Conservation (phyloP, 2,329 filamentous ascomycete species). For the Remersonia thermophila region DNA sequence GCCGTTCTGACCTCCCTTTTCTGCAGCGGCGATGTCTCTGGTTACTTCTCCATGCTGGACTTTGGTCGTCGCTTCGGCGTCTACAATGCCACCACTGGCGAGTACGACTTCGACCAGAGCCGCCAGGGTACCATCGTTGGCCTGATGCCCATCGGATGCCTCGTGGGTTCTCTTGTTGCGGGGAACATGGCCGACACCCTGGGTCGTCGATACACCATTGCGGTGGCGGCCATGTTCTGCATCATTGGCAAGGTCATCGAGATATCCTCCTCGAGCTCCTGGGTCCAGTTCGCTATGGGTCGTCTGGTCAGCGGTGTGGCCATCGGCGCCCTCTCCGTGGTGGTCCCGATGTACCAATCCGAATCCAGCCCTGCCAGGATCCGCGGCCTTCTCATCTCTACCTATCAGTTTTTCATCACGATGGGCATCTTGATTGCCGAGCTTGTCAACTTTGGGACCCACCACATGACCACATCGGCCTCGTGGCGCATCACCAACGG, state of each 20-base stretch:
- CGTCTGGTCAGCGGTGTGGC: slow-evolving; percentile 54
- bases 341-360: slow-evolving; percentile 63
- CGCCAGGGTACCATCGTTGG: slow-evolving; percentile 52
- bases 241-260: slow-evolving; percentile 57
- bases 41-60: slow-evolving; percentile 49
- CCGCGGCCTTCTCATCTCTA: slow-evolving; percentile 50
- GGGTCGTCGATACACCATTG: slow-evolving; percentile 51
- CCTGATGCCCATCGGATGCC: slow-evolving; percentile 47
- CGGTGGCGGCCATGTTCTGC: slow-evolving; percentile 47
- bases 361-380: slow-evolving; percentile 57
- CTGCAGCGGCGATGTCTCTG: slow-evolving; percentile 44
- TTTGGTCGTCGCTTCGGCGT: slow-evolving; percentile 43
- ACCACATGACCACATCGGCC: slow-evolving; percentile 36
- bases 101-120: slow-evolving; percentile 40
- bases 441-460: slow-evolving; percentile 51
- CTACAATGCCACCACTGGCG: slow-evolving; percentile 23
- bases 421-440: slow-evolving; percentile 52
- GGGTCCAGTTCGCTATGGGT: slow-evolving; percentile 56
- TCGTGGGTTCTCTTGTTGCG: slow-evolving; percentile 47
- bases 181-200: slow-evolving; percentile 53
- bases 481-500: slow-evolving; percentile 54
- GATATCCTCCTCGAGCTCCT: slow-evolving; percentile 40
- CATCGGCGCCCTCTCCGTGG: slow-evolving; percentile 51
- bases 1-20: too few species aligned
- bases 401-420: slow-evolving; percentile 62